Evolutionary conservation across 345 rosid genomes (phyloP).

Genomic region (Boechera stricta): DNA sequence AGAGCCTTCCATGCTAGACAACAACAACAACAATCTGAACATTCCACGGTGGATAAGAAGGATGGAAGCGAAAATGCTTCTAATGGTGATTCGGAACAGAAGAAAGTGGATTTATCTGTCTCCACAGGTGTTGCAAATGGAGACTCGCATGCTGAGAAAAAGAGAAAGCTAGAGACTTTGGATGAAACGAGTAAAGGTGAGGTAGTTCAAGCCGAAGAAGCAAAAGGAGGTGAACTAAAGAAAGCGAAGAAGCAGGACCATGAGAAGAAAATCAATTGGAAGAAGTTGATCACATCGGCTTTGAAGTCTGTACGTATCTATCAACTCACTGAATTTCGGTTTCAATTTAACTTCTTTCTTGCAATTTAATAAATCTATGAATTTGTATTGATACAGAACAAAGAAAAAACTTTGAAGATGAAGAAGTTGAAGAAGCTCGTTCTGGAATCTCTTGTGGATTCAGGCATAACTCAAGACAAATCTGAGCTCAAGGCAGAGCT

Average conservation of each 20-base stretch:
- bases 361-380: not conserved
- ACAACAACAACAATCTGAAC: conserved; percentile 57
- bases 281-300: conserved; percentile 69
- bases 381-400: conserved; percentile 50
- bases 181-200: conserved; percentile 49
- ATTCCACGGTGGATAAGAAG: conserved; percentile 45
- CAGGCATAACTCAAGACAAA: conserved; percentile 53
- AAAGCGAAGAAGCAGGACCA: conserved; percentile 53
- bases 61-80: conserved; percentile 43
- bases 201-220: conserved; percentile 47
- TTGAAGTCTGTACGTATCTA: conserved; percentile 64
- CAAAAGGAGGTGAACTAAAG: conserved; percentile 45
- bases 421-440: conserved; percentile 69
- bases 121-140: conserved; percentile 46
- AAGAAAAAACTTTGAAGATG: conserved; percentile 69
- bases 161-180: conserved; percentile 61
- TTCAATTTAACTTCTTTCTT: not conserved
- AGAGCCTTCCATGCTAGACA: conserved; percentile 71
- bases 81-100: conserved; percentile 49
- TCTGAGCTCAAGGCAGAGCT: conserved; percentile 48
- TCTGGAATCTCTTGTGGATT: conserved; percentile 58
- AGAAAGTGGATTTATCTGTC: conserved; percentile 40
- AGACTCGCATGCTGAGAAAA: conserved; percentile 47
- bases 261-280: conserved; percentile 75
- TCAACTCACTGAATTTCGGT: conserved; percentile 4